Conservation (phyloP, 73 alveolate genomes). For the Effrenium voratum region DNA sequence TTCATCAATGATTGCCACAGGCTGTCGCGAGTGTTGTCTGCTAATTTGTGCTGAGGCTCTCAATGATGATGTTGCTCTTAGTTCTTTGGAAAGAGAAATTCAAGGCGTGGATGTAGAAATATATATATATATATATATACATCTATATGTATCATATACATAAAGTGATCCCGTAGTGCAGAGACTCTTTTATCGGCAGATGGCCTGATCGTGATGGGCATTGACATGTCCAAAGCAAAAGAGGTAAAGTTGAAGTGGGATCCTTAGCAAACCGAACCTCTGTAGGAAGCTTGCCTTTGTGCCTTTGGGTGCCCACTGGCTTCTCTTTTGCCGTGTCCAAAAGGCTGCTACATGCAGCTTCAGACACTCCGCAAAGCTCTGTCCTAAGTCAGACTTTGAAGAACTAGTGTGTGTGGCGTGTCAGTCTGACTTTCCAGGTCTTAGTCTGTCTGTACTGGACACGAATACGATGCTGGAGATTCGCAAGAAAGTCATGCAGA, state of each 20-base stretch:
- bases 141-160: background rate
- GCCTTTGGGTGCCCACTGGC: background rate
- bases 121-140: too few species aligned
- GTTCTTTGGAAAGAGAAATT: conserved; percentile 53
- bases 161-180: background rate
- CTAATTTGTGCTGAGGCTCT: conserved; percentile 8
- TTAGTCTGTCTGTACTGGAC: conserved; percentile 48
- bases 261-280: background rate
- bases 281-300: background rate
- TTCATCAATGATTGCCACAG: too few species aligned
- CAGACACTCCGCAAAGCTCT: conserved; percentile 49
- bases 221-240: conserved; percentile 87
- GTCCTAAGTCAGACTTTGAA: background rate
- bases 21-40: too few species aligned
- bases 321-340: background rate
- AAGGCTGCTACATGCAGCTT: conserved; percentile 84
- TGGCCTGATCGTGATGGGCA: conserved; percentile 88
- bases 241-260: conserved; percentile 45
- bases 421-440: background rate
- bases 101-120: conserved; percentile 3
- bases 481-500: conserved; percentile 25
- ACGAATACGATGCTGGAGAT: conserved; percentile 62
- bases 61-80: conserved; percentile 88
- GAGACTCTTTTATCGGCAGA: background rate
- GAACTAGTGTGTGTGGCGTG: too few species aligned